Evolutionary conservation across 2,329 filamentous ascomycete genomes (phyloP).

Genomic region (Fusarium sp.): DNA sequence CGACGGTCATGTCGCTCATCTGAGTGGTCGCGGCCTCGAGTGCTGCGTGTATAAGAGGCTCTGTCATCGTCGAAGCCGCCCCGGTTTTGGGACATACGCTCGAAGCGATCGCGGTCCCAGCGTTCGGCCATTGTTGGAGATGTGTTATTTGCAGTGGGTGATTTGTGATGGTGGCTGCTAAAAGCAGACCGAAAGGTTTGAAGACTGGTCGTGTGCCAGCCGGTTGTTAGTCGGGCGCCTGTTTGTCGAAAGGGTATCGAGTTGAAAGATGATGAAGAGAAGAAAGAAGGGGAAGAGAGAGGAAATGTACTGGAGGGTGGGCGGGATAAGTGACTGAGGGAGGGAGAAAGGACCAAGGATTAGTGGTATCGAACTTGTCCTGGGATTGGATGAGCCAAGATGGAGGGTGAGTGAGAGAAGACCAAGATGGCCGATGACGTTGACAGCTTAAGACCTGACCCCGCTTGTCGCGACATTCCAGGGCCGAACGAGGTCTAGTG

Average conservation of each 20-base stretch:
- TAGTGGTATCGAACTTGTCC: constrained; percentile 19
- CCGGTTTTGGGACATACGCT: constrained; percentile 60
- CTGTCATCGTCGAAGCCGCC: constrained; percentile 64
- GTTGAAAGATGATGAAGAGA: constrained; percentile 8
- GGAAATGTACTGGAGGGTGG: constrained; percentile 37
- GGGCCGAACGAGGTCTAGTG: constrained; percentile 30
- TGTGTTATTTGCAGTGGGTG: not conserved
- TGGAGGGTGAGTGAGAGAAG: constrained; percentile 32
- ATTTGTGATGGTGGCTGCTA: constrained; percentile 17
- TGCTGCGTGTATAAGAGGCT: constrained; percentile 51
- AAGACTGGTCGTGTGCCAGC: constrained; percentile 14
- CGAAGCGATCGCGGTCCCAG: constrained; percentile 68
- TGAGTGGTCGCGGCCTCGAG: constrained; percentile 59
- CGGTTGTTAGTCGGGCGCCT: constrained; percentile 10
- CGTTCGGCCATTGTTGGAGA: constrained; percentile 49
- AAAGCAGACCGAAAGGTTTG: constrained; percentile 25
- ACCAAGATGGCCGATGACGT: constrained; percentile 43
- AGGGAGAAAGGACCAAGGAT: constrained; percentile 16
- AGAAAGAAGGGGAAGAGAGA: constrained; percentile 9
- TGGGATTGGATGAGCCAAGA: constrained; percentile 35
- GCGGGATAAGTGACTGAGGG: constrained; percentile 37
- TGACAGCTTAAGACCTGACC: constrained; percentile 35
- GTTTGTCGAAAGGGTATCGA: constrained; percentile 19
- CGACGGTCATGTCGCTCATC: constrained; percentile 61
- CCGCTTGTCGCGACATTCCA: constrained; percentile 39